A percentile compares a stretch with the other conserved stretches of the same genome.
Evolutionary conservation across 2,329 filamentous ascomycete genomes (phyloP).

Genomic region (Nemania sp.): DNA sequence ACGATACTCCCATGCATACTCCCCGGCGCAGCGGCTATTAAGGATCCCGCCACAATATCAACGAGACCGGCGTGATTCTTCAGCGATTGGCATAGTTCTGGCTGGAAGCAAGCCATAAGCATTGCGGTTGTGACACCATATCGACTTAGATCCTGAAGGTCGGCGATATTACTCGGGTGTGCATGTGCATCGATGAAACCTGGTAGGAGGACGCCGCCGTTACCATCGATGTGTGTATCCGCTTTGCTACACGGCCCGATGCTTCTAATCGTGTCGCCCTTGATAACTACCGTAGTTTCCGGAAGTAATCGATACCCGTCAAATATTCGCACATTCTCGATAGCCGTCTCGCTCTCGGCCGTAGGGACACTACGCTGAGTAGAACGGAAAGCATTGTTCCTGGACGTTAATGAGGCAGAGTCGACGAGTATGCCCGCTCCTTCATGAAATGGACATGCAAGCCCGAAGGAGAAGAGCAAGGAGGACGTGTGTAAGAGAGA

Average conservation of each 20-base stretch:
- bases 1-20: constrained; percentile 17
- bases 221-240: constrained; percentile 6
- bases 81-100: constrained; percentile 13
- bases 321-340: constrained; percentile 20
- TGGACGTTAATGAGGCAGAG: neutral
- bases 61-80: constrained; percentile 16
- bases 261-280: neutral
- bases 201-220: constrained; percentile 16
- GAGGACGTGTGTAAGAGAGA: neutral
- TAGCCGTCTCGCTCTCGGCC: neutral
- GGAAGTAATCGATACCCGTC: constrained; percentile 16
- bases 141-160: constrained; percentile 19
- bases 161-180: constrained; percentile 12
- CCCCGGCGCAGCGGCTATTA: constrained; percentile 18
- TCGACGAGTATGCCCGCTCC: neutral
- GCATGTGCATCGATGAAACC: constrained; percentile 23
- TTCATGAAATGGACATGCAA: constrained; percentile 13
- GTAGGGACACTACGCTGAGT: neutral
- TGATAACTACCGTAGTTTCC: constrained; percentile 12
- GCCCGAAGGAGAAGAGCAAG: constrained; percentile 2
- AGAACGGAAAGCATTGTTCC: constrained; percentile 13
- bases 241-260: constrained; percentile 2
- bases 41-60: constrained; percentile 16
- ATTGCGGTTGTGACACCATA: constrained; percentile 23
- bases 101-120: constrained; percentile 21